phyloP scores from a whole-genome alignment of 2,329 filamentous ascomycete species.

The Cephalotrichum gorgonifer region DNA sequence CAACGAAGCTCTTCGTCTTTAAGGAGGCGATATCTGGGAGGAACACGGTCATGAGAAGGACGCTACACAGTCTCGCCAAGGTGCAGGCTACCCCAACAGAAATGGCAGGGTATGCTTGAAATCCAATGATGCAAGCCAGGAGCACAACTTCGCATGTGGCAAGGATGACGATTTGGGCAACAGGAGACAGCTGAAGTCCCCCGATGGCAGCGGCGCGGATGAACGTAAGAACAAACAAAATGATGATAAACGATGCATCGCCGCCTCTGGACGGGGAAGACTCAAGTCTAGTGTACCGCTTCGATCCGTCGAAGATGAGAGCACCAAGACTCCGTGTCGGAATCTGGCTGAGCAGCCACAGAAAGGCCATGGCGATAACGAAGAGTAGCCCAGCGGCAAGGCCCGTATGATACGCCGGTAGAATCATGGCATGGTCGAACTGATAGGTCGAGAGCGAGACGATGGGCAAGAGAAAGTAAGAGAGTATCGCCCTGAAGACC shows the following conservation, averaged over 20 bases:
- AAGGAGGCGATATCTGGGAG: slow-evolving; percentile 52
- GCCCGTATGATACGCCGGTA: slow-evolving; percentile 18
- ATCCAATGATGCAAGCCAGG: slow-evolving; percentile 20
- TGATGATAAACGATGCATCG: slow-evolving; percentile 53
- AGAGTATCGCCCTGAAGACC: slow-evolving; percentile 59
- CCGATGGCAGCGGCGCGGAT: slow-evolving; percentile 58
- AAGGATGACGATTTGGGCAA: slow-evolving; percentile 57
- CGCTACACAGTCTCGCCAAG: slow-evolving; percentile 43
- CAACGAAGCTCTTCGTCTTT: slow-evolving; percentile 54
- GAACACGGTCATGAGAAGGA: slow-evolving; percentile 29
- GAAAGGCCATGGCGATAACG: slow-evolving; percentile 14
- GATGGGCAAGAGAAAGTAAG: slow-evolving; percentile 65
- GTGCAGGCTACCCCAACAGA: slow-evolving; percentile 61
- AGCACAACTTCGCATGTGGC: slow-evolving; percentile 61
- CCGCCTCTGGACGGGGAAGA: slow-evolving; percentile 17
- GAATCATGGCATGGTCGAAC: slow-evolving; percentile 23
- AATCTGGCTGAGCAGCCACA: slow-evolving; percentile 17
- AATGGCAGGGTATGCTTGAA: slow-evolving; percentile 50
- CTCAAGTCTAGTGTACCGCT: slow-evolving; percentile 45
- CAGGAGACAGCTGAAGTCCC: slow-evolving; percentile 43
- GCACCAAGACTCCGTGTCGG: slow-evolving; percentile 17
- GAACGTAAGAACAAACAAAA: slow-evolving; percentile 53
- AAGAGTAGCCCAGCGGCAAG: slow-evolving; percentile 18
- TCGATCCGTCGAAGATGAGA: slow-evolving; percentile 38
- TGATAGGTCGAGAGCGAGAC: slow-evolving; percentile 66